Base-by-base conservation (phyloP, 805 yeast species). In the Candida qinlingensis region DNA sequence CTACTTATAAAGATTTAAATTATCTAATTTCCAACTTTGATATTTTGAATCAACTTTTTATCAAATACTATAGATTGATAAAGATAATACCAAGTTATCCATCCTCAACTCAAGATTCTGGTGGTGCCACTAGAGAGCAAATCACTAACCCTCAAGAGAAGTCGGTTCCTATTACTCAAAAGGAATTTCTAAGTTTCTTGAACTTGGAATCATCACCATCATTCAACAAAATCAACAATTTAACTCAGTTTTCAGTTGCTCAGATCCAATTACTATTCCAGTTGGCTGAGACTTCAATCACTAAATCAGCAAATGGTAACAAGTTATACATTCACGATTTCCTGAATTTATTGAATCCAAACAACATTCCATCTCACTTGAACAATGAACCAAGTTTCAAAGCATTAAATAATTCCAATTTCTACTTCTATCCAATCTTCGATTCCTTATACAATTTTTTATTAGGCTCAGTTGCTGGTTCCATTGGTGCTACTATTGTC, bases 401-500 rank as follows among this genome's bases (percentile, higher is more conserved):
- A 3, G 41, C 39, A 4, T 37, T 43, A 12, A 42, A 48, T 30
- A 7, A 56, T 57, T 61, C 68, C 19, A 69, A 68, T 46, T 70
- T 64, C 48, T 70, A 64, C 47, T 70, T 76, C 44, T 75, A 70
- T 74, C 79, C 86, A 57, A 82, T 92, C 44, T 88, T 92, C 54
- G 95, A 87, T 62, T 87, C 96, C 7, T 75, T 84, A 48, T 88
- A 91, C 69, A 89, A 95, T 50, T 92, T 92, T 67, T 71, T 86
- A 31, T 73, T 92, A 50, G 99, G 99, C 13, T 89, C 97, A 4
- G 76, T 91, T 44, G 98, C 99, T 33, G 99, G 99, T 50, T 94
- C 97, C 58, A 82, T 92, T 67, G 99, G 99, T 53, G 97, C 99
- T n/a, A 88, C 97, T 6, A 87, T 86, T 12, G 99, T 92, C 40